A percentile compares a stretch with the other conserved stretches of the same genome.
These are phyloP conservation scores for Phytopythium aichiense DNA, from an alignment of 352 stramenopile species.

Conservation along the genomic window DNA sequence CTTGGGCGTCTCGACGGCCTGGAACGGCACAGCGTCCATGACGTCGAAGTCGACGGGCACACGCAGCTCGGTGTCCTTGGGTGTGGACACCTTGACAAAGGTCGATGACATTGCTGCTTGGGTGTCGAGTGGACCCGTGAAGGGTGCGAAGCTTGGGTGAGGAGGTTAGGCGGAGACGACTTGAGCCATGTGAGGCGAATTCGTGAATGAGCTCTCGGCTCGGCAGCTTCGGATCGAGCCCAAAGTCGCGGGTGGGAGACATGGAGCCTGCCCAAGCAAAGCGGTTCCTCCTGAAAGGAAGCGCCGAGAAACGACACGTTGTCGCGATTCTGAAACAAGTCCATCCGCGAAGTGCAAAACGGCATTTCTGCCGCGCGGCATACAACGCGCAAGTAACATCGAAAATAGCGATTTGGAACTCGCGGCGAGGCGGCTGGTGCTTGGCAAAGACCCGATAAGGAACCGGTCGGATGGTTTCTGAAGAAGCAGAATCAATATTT, in stretches of 20 bases:
- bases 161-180: not conserved
- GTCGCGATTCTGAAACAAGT: not conserved
- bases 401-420: not conserved
- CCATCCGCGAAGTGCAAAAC: not conserved
- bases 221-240: not conserved
- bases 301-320: not conserved
- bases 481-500: not conserved
- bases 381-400: not conserved
- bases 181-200: conserved; percentile 4
- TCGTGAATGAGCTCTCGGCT: not conserved
- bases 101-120: not conserved
- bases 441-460: not conserved
- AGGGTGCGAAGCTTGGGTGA: not conserved
- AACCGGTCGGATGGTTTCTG: not conserved
- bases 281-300: not conserved
- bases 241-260: not conserved
- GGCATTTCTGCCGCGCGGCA: not conserved
- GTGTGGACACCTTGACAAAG: not conserved
- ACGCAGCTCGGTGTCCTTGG: not conserved
- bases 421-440: not conserved
- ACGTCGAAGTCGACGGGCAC: not conserved
- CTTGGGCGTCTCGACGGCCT: not conserved
- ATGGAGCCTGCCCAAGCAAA: not conserved
- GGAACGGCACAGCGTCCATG: not conserved
- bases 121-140: not conserved